Percentiles rank a stretch among this genome's conserved stretches.
Conservation (phyloP, 2,329 filamentous ascomycete genomes). For the Paraphaeosphaeria minitans region DNA sequence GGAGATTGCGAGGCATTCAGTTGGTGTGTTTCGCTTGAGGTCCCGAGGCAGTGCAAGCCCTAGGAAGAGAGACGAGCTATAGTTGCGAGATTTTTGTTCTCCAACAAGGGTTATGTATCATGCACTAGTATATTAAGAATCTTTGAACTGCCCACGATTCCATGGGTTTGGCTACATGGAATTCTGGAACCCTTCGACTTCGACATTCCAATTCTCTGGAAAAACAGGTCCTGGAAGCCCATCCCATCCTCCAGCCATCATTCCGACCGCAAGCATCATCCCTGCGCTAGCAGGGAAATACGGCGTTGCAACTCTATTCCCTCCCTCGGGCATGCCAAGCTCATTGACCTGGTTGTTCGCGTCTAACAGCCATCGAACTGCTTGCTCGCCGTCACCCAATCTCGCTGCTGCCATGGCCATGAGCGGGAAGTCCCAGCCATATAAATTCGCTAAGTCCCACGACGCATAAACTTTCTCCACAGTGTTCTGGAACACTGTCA, state of each 20-base stretch:
- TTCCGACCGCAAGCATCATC: conserved; percentile 59
- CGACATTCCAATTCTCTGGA: conserved; percentile 55
- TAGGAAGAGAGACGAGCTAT: conserved; percentile 54
- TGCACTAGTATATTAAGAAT: neutral
- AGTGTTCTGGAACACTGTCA: conserved; percentile 36
- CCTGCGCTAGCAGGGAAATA: conserved; percentile 61
- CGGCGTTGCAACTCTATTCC: conserved; percentile 60
- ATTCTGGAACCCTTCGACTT: conserved; percentile 54
- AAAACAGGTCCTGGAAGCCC: conserved; percentile 54
- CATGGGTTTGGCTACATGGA: conserved; percentile 24
- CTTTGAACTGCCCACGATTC: neutral
- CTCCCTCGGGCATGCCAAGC: conserved; percentile 61
- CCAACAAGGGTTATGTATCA: neutral
- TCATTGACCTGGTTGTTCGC: conserved; percentile 61
- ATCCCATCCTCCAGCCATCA: conserved; percentile 64
- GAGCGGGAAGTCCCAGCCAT: conserved; percentile 44
- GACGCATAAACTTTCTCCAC: conserved; percentile 36
- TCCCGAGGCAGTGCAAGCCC: conserved; percentile 22
- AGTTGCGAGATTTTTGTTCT: neutral
- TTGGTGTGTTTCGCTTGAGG: conserved; percentile 57
- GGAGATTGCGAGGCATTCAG: conserved; percentile 55
- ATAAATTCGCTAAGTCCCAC: conserved; percentile 44
- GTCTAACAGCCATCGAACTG: conserved; percentile 53
- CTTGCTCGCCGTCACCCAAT: conserved; percentile 31
- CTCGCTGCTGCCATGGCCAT: conserved; percentile 39